A percentile compares a stretch with the other conserved stretches of the same genome.
Conservation (phyloP, 1,284 basidiomycete species). For the Heterobasidion irregulare region DNA sequence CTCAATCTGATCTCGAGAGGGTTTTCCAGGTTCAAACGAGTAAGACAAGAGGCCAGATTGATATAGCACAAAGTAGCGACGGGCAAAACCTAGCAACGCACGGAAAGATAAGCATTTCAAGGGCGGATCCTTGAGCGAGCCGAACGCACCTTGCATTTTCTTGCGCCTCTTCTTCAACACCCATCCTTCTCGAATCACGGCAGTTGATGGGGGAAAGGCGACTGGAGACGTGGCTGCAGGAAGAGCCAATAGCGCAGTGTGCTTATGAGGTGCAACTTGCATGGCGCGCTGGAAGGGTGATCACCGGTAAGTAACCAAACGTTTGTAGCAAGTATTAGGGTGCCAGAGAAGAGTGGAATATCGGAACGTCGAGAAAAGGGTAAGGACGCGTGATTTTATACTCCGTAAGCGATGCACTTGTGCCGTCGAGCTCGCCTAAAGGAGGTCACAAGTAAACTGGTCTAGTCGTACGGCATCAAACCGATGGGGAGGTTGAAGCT, state of each 20-base stretch:
- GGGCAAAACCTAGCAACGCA: slow-evolving; percentile 59
- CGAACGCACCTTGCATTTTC: slow-evolving; percentile 66
- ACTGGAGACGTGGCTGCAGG: neutral
- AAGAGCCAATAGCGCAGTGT: neutral
- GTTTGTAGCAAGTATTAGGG: neutral
- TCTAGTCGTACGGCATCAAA: neutral
- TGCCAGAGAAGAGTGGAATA: neutral
- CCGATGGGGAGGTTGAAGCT: neutral
- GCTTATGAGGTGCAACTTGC: slow-evolving; percentile 1
- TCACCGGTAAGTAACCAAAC: neutral
- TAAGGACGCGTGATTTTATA: neutral
- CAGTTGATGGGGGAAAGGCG: neutral
- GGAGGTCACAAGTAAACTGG: neutral
- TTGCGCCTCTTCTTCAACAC: slow-evolving; percentile 75
- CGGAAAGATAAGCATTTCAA: slow-evolving; percentile 4
- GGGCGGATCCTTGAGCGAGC: neutral
- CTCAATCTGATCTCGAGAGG: slow-evolving; percentile 60
- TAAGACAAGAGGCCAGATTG: slow-evolving; percentile 67
- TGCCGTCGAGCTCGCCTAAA: neutral
- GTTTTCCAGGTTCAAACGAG: slow-evolving; percentile 64
- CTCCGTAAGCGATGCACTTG: neutral
- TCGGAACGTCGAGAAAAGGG: neutral
- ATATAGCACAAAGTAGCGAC: slow-evolving; percentile 67
- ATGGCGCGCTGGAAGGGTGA: neutral
- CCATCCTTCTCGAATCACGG: slow-evolving; percentile 60